Percentiles rank a stretch among this genome's conserved stretches.
Conservation (phyloP, 1,139 yeast species). For the Yamadazyma kanchanaburiensis region DNA sequence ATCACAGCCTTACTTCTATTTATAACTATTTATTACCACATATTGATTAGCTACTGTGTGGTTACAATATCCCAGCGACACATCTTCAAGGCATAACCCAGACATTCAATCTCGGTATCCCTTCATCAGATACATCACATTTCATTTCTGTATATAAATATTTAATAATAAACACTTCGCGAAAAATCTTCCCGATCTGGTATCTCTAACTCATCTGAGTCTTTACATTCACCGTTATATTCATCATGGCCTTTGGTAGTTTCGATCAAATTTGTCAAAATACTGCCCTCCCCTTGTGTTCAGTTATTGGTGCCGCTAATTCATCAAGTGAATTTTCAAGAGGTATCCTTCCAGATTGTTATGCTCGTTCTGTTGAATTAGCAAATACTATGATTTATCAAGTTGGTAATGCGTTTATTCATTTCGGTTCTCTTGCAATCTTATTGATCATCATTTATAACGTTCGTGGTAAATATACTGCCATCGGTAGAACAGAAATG, state of each 20-base stretch:
- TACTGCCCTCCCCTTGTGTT: conserved; percentile 77
- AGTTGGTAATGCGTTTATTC: conserved; percentile 84
- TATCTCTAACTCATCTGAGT: too few species aligned
- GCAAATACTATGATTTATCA: conserved; percentile 92
- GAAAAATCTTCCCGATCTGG: too few species aligned
- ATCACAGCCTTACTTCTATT: too few species aligned
- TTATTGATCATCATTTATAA: conserved; percentile 72
- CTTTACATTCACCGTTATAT: too few species aligned
- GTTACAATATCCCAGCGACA: too few species aligned
- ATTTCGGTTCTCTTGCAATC: conserved; percentile 68
- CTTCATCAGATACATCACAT: too few species aligned
- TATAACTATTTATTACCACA: too few species aligned
- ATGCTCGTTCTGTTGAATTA: conserved; percentile 78
- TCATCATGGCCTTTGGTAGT: conserved; percentile 58
- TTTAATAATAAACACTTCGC: too few species aligned
- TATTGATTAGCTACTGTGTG: too few species aligned
- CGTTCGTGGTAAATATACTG: conserved; percentile 82
- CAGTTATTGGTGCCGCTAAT: conserved; percentile 48
- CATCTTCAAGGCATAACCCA: too few species aligned
- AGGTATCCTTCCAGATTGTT: conserved; percentile 76
- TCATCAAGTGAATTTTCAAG: conserved; percentile 26
- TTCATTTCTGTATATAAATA: too few species aligned
- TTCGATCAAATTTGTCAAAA: conserved; percentile 64
- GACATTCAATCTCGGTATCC: too few species aligned
- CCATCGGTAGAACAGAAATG: conserved; percentile 90